Evolutionary conservation across 768 basidiomycete species (phyloP).

Genomic region (Boletus subcaerulescens): DNA sequence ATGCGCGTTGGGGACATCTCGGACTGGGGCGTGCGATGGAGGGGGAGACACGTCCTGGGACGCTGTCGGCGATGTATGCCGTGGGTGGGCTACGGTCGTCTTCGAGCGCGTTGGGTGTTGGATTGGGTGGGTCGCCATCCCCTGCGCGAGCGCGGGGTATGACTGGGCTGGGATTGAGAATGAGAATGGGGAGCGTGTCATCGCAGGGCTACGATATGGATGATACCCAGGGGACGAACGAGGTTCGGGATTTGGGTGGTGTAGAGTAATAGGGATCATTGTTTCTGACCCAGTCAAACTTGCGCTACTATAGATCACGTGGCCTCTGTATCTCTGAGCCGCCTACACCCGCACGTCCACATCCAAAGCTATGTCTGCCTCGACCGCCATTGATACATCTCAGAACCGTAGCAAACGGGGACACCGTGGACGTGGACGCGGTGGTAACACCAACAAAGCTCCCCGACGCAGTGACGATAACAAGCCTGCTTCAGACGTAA

Average conservation of each 20-base stretch:
- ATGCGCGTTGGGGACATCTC: slow-evolving; percentile 8
- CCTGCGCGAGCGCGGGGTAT: slow-evolving; percentile 2
- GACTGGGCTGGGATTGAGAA: not conserved
- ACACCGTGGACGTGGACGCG: slow-evolving; percentile 20
- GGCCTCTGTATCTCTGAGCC: not conserved
- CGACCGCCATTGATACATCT: slow-evolving; percentile 12
- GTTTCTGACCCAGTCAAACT: too few species aligned
- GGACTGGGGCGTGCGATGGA: slow-evolving; percentile 15
- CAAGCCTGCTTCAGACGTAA: not conserved
- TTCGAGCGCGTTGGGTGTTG: slow-evolving; percentile 28
- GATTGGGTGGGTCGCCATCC: slow-evolving; percentile 17
- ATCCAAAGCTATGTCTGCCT: slow-evolving; percentile 14
- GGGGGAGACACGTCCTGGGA: slow-evolving; percentile 38
- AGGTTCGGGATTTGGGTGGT: slow-evolving; percentile 16
- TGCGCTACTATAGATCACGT: not conserved
- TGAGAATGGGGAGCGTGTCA: not conserved
- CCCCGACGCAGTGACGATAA: slow-evolving; percentile 1
- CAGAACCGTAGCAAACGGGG: slow-evolving; percentile 14
- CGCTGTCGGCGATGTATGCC: slow-evolving; percentile 62
- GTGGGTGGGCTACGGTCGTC: slow-evolving; percentile 51
- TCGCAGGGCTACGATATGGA: not conserved
- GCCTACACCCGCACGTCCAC: not conserved
- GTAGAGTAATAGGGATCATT: slow-evolving; percentile 14
- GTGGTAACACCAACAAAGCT: slow-evolving; percentile 9
- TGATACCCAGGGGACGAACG: not conserved